Percentiles rank a stretch among this genome's conserved stretches.
Evolutionary conservation across 768 basidiomycete species (phyloP).

Genomic region (Naganishia vishniacii): DNA sequence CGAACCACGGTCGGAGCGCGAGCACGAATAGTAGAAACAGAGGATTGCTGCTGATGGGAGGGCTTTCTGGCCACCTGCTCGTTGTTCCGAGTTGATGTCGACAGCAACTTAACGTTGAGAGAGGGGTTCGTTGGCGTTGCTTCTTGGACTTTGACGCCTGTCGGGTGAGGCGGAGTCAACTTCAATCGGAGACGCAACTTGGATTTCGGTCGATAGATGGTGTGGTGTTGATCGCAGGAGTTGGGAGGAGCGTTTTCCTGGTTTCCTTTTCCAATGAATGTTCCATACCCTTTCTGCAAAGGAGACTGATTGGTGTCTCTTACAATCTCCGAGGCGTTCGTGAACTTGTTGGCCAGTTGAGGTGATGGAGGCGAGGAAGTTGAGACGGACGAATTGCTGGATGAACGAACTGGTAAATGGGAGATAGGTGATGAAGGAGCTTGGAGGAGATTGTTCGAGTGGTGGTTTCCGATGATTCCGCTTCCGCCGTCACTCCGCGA

Average conservation of each 20-base stretch:
- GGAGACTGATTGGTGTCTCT: background rate
- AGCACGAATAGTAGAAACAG: slow-evolving; percentile 3
- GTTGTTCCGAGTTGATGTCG: slow-evolving; percentile 2
- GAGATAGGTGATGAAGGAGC: no score
- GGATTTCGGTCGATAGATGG: slow-evolving; percentile 40
- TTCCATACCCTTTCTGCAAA: background rate
- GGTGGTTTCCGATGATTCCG: no score
- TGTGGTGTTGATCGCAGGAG: slow-evolving; percentile 13
- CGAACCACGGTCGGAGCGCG: background rate
- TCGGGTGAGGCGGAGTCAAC: slow-evolving; percentile 39
- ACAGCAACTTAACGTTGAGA: background rate
- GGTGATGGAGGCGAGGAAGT: background rate
- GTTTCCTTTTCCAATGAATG: background rate
- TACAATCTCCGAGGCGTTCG: background rate
- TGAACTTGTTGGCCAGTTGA: background rate
- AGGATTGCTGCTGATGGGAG: slow-evolving; percentile 2
- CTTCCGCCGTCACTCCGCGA: no score
- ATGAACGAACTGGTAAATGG: background rate
- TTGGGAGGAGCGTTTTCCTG: slow-evolving; percentile 8
- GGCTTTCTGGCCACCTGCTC: slow-evolving; percentile 1
- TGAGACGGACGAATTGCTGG: background rate
- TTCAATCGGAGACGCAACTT: slow-evolving; percentile 44
- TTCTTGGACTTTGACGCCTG: slow-evolving; percentile 21
- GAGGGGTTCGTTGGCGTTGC: slow-evolving; percentile 4
- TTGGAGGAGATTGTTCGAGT: no score